These are phyloP conservation scores for Debaryomyces prosopidis DNA, from an alignment of 805 yeast genomes.

Conservation along the genomic window DNA sequence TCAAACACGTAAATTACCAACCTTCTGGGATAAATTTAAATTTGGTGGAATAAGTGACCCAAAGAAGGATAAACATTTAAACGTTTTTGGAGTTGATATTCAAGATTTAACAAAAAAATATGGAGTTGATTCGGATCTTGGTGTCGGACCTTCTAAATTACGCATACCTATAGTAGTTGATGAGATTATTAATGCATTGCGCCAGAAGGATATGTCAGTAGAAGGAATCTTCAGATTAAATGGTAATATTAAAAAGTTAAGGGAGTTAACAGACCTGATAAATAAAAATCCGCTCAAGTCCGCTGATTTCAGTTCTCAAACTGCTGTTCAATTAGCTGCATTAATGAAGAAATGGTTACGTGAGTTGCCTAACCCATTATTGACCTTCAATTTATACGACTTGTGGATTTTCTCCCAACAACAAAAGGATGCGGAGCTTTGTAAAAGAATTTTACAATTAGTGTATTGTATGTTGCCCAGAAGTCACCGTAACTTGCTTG, in stretches of 20 bases:
- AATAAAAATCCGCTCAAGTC: conserved; percentile 70
- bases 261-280: conserved; percentile 69
- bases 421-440: conserved; percentile 45
- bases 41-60: conserved; percentile 28
- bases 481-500: conserved; percentile 79
- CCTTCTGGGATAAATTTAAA: conserved; percentile 56
- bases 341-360: conserved; percentile 86
- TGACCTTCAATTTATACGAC: conserved; percentile 73
- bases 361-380: conserved; percentile 88
- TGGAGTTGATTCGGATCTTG: conserved; percentile 83
- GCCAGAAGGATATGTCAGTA: conserved; percentile 89
- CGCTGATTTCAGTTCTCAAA: conserved; percentile 72
- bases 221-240: conserved; percentile 96
- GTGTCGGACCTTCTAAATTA: conserved; percentile 78
- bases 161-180: conserved; percentile 85
- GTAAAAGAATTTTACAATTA: conserved; percentile 58
- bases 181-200: conserved; percentile 78
- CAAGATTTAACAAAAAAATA: conserved; percentile 64
- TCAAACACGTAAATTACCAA: conserved; percentile 42
- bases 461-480: conserved; percentile 79
- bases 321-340: conserved; percentile 91
- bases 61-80: conserved; percentile 24
- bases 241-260: conserved; percentile 85
- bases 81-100: conserved; percentile 78
- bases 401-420: conserved; percentile 72